phyloP scores from a whole-genome alignment of 1,139 yeast genomes.

The Suhomyces bokatorum region DNA sequence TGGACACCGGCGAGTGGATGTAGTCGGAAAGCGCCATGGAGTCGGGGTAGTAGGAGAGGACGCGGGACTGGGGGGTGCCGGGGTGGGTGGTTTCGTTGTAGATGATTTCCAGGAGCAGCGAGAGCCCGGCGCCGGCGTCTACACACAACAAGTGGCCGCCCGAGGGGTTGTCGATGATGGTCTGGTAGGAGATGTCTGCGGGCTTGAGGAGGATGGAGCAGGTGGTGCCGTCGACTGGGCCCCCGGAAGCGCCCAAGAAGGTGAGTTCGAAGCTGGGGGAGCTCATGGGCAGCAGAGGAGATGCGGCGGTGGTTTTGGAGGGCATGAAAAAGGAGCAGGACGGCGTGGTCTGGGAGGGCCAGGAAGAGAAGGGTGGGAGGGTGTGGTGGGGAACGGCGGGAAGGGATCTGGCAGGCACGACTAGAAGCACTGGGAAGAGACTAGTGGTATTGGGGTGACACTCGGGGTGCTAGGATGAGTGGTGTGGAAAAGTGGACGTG shows the following conservation, averaged over 20 bases:
- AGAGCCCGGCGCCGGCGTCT: constrained; percentile 80
- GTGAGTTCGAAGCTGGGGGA: constrained; percentile 46
- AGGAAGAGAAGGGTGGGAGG: background rate
- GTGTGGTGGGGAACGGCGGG: background rate
- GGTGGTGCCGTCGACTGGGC: constrained; percentile 68
- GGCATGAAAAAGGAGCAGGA: background rate
- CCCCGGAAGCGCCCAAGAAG: constrained; percentile 75
- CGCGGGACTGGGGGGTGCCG: constrained; percentile 12
- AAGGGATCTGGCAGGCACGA: background rate
- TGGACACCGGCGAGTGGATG: constrained; percentile 21
- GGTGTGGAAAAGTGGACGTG: no score
- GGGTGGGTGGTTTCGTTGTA: constrained; percentile 21
- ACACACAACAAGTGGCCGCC: constrained; percentile 46
- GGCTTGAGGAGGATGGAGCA: constrained; percentile 71
- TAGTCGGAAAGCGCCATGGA: constrained; percentile 22
- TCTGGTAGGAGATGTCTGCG: constrained; percentile 35
- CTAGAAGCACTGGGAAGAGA: background rate
- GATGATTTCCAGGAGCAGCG: constrained; percentile 56
- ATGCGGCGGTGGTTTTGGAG: background rate
- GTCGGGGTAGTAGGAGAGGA: constrained; percentile 30
- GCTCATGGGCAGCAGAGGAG: constrained; percentile 12
- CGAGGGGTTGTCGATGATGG: constrained; percentile 25
- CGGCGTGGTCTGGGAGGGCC: background rate
- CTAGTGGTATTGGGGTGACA: no score
- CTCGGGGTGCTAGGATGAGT: no score